Percentiles rank a stretch among this genome's conserved stretches.
Conservation (phyloP, 352 stramenopile genomes). For the Blastocystis sp. region DNA sequence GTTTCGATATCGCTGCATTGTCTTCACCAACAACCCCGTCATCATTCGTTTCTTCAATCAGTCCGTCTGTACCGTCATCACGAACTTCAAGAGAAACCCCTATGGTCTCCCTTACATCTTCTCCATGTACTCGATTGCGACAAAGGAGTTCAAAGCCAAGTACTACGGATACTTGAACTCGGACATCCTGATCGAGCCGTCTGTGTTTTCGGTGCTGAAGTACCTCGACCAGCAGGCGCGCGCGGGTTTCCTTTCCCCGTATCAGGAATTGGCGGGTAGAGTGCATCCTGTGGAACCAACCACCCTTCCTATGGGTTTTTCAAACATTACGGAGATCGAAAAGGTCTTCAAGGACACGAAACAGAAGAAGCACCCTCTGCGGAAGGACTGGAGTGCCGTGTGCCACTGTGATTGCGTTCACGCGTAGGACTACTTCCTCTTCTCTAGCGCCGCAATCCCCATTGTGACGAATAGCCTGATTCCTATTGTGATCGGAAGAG, state of each 20-base stretch:
- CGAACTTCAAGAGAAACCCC: constrained; percentile 3
- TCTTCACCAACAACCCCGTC: constrained; percentile 24
- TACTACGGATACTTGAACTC: constrained; percentile 55
- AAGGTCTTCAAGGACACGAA: background rate
- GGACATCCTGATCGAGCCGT: constrained; percentile 16
- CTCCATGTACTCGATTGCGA: background rate
- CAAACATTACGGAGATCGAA: background rate
- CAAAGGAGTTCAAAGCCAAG: background rate
- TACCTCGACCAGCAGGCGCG: background rate
- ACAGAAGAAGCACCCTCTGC: background rate
- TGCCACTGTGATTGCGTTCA: background rate
- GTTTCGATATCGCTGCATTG: background rate
- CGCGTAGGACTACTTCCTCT: constrained; percentile 48
- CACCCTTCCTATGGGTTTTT: background rate
- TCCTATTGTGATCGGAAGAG: background rate
- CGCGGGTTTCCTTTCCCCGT: background rate
- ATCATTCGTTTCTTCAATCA: background rate
- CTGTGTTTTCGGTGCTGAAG: constrained; percentile 22
- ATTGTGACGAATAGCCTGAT: constrained; percentile 2
- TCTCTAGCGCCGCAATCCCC: constrained; percentile 3
- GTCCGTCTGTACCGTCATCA: background rate
- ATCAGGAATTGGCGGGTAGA: constrained; percentile 21
- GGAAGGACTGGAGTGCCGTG: constrained; percentile 20
- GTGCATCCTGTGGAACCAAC: background rate
- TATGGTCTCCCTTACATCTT: constrained; percentile 20